Percentiles rank a stretch among this genome's conserved stretches.
Evolutionary conservation across 495 filamentous ascomycete species (phyloP).

Genomic region (Staphylotrichum longicolle): DNA sequence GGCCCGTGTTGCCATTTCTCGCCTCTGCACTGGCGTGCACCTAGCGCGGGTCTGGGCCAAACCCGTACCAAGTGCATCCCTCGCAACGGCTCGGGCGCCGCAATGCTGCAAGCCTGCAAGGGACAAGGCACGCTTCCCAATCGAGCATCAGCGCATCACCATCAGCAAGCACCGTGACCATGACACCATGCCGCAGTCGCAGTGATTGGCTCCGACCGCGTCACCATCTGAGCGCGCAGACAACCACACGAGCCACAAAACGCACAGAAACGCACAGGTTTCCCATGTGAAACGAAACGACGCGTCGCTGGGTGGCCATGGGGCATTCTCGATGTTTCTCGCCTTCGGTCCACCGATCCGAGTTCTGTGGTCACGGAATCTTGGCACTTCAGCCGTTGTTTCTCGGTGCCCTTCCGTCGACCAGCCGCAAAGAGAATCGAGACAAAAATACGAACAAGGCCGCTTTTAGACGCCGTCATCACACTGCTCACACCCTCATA

Average conservation of each 20-base stretch:
- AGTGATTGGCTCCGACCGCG: constrained; percentile 16
- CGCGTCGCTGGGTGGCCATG: background rate
- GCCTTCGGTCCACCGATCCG: too few species aligned
- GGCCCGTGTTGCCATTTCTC: constrained; percentile 6
- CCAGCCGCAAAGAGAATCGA: too few species aligned
- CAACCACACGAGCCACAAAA: constrained; percentile 20
- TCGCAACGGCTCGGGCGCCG: constrained; percentile 14
- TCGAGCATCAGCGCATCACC: constrained; percentile 4
- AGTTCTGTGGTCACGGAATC: too few species aligned
- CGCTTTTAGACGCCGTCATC: too few species aligned
- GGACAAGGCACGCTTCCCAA: constrained; percentile 12
- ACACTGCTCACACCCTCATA: too few species aligned
- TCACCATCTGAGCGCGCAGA: constrained; percentile 9
- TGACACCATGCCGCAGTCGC: background rate
- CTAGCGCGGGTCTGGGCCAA: constrained; percentile 12
- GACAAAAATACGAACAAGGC: too few species aligned
- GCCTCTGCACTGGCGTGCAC: constrained; percentile 18
- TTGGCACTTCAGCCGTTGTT: too few species aligned
- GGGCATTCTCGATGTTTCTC: too few species aligned
- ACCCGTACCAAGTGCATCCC: background rate
- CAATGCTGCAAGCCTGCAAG: constrained; percentile 34
- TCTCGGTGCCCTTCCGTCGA: too few species aligned
- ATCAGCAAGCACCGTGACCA: background rate
- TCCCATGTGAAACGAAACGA: constrained; percentile 22
- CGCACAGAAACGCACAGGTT: constrained; percentile 7